These are phyloP conservation scores for Clarireedia monteithiana DNA, from an alignment of 2,329 filamentous ascomycete genomes.

Conservation along the genomic window DNA sequence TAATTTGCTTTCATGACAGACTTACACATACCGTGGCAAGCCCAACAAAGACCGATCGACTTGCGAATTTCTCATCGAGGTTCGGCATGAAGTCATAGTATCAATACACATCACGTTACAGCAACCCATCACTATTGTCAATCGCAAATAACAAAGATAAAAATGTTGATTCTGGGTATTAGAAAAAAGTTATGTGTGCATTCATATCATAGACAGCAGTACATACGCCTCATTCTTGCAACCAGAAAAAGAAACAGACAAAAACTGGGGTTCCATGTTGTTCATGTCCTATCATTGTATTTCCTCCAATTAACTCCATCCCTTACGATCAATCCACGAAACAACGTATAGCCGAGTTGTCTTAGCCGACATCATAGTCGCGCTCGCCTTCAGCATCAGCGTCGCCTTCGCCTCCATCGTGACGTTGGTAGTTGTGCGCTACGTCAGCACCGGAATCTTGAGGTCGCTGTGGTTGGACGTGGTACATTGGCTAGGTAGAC, in stretches of 20 bases:
- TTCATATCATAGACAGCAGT: not conserved
- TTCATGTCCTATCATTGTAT: slow-evolving; percentile 1
- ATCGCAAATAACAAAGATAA: not conserved
- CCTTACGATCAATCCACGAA: not conserved
- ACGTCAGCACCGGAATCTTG: slow-evolving; percentile 33
- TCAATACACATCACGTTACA: not conserved
- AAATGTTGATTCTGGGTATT: not conserved
- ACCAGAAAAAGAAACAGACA: not conserved
- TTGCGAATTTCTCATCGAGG: slow-evolving; percentile 66
- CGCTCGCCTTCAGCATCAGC: slow-evolving; percentile 38
- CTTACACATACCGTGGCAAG: slow-evolving; percentile 56
- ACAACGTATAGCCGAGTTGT: not conserved
- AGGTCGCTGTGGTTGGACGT: slow-evolving; percentile 31
- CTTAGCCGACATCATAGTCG: slow-evolving; percentile 34
- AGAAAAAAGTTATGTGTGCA: not conserved
- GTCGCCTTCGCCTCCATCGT: slow-evolving; percentile 35
- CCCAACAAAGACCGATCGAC: slow-evolving; percentile 52
- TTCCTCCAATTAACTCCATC: slow-evolving; percentile 10
- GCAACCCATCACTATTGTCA: not conserved
- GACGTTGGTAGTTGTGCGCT: slow-evolving; percentile 31
- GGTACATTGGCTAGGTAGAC: slow-evolving; percentile 32
- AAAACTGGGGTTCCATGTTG: not conserved
- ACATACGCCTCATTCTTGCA: slow-evolving; percentile 4
- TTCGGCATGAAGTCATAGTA: slow-evolving; percentile 51
- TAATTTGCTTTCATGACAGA: slow-evolving; percentile 32